A percentile compares a stretch with the other conserved stretches of the same genome.
Conservation (phyloP, 1,139 yeast genomes). For the Geotrichum aggregatum region DNA sequence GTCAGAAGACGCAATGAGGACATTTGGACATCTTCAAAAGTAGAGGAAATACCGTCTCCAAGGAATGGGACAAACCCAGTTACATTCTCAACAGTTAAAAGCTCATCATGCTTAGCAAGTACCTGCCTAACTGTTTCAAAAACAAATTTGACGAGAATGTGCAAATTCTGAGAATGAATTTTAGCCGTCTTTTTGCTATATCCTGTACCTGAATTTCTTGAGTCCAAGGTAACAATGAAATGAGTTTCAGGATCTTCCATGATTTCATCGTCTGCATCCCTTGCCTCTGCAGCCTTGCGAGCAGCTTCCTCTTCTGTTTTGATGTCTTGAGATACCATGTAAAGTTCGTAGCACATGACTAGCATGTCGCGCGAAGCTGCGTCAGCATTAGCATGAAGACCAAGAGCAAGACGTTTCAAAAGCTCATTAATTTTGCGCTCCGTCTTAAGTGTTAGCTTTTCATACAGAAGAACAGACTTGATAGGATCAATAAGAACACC, state of each 20-base stretch:
- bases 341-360: slow-evolving; percentile 69
- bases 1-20: slow-evolving; percentile 64
- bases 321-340: slow-evolving; percentile 49
- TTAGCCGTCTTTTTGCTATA: slow-evolving; percentile 9
- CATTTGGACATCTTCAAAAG: slow-evolving; percentile 70
- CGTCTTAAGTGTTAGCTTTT: slow-evolving; percentile 60
- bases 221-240: slow-evolving; percentile 62
- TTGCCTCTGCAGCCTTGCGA: slow-evolving; percentile 31
- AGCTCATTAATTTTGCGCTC: slow-evolving; percentile 78
- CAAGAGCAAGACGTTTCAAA: slow-evolving; percentile 68
- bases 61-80: slow-evolving; percentile 73
- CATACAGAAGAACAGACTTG: slow-evolving; percentile 55
- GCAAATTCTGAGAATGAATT: slow-evolving; percentile 45
- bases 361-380: slow-evolving; percentile 61
- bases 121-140: slow-evolving; percentile 75
- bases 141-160: slow-evolving; percentile 54
- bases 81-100: slow-evolving; percentile 58
- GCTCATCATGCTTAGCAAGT: slow-evolving; percentile 50
- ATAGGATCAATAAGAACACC: slow-evolving; percentile 66
- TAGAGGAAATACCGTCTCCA: slow-evolving; percentile 51
- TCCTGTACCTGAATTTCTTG: slow-evolving; percentile 42
- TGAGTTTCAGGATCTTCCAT: slow-evolving; percentile 47
- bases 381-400: slow-evolving; percentile 63
- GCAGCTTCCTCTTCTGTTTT: slow-evolving; percentile 28
- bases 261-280: slow-evolving; percentile 28